Percentiles rank a stretch among this genome's conserved stretches.
phyloP scores from a whole-genome alignment of 495 filamentous ascomycete genomes.

The Halenospora varia region DNA sequence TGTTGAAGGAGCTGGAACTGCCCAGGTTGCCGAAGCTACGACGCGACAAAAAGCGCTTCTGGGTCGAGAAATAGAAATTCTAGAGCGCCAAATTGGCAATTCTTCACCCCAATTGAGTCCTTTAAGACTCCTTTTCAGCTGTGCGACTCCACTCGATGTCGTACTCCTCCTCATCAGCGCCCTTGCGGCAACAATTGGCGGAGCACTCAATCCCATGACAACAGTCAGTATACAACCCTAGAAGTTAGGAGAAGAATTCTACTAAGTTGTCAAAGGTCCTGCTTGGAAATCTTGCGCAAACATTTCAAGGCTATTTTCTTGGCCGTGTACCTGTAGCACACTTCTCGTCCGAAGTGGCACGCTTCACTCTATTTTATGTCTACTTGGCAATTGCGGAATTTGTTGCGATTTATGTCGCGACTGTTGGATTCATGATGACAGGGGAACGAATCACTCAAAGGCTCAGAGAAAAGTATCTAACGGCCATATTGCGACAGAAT shows the following conservation, averaged over 20 bases:
- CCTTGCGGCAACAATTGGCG: constrained; percentile 67
- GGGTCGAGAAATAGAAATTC: no score
- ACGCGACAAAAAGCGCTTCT: no score
- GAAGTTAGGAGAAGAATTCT: no score
- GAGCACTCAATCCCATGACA: constrained; percentile 78
- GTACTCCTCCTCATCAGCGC: constrained; percentile 61
- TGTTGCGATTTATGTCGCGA: constrained; percentile 68
- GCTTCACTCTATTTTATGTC: constrained; percentile 76
- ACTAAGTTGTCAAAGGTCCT: not conserved
- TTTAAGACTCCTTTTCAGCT: no score
- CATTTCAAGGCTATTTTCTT: constrained; percentile 8
- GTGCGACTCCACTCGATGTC: constrained; percentile 50
- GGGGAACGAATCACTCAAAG: constrained; percentile 32
- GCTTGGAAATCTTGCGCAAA: not conserved
- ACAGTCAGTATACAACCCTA: constrained; percentile 78
- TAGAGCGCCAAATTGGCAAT: no score
- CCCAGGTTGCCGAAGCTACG: no score
- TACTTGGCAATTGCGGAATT: constrained; percentile 86
- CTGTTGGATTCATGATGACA: constrained; percentile 48
- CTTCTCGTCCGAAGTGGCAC: constrained; percentile 58
- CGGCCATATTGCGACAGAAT: constrained; percentile 34
- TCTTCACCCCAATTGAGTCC: no score
- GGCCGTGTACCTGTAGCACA: constrained; percentile 64
- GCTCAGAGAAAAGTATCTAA: constrained; percentile 34
- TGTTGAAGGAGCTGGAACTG: no score